These are phyloP conservation scores for Trichoderma sp. DNA, from an alignment of 2,329 filamentous ascomycete species.

Conservation along the genomic window DNA sequence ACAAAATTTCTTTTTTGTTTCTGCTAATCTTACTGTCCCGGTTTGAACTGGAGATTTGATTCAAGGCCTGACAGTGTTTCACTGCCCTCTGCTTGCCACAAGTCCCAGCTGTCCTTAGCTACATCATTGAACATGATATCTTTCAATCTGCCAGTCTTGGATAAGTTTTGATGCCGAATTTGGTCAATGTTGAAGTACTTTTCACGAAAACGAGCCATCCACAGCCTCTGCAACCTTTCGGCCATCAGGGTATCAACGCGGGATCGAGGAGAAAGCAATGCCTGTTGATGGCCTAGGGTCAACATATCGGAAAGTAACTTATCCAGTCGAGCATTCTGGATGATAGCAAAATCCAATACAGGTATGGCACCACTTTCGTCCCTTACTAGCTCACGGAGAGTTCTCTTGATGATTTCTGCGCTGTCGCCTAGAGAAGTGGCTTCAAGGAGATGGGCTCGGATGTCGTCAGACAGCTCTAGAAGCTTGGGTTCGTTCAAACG, in stretches of 20 bases:
- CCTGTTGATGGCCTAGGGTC: conserved; percentile 38
- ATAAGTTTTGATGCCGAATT: conserved; percentile 44
- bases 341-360: conserved; percentile 45
- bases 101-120: conserved; percentile 38
- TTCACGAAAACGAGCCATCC: conserved; percentile 51
- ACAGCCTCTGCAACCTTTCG: conserved; percentile 47
- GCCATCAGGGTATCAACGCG: conserved; percentile 44
- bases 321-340: conserved; percentile 47
- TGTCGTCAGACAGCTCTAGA: conserved; percentile 49
- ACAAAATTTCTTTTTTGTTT: too few relatives aligned
- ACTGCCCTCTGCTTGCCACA: conserved; percentile 44
- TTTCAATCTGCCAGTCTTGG: conserved; percentile 45
- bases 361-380: conserved; percentile 44
- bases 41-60: conserved; percentile 48
- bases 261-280: conserved; percentile 38
- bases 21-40: conserved; percentile 52
- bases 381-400: conserved; percentile 45
- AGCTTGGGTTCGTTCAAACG: conserved; percentile 32
- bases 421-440: conserved; percentile 40
- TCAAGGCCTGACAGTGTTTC: conserved; percentile 47
- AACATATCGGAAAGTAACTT: conserved; percentile 51
- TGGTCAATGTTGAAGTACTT: conserved; percentile 52
- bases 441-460: conserved; percentile 44
- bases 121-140: conserved; percentile 47
- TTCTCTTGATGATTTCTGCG: conserved; percentile 44